These are phyloP conservation scores for Malus hybrid DNA, from an alignment of 331 rosid species.

Conservation along the genomic window DNA sequence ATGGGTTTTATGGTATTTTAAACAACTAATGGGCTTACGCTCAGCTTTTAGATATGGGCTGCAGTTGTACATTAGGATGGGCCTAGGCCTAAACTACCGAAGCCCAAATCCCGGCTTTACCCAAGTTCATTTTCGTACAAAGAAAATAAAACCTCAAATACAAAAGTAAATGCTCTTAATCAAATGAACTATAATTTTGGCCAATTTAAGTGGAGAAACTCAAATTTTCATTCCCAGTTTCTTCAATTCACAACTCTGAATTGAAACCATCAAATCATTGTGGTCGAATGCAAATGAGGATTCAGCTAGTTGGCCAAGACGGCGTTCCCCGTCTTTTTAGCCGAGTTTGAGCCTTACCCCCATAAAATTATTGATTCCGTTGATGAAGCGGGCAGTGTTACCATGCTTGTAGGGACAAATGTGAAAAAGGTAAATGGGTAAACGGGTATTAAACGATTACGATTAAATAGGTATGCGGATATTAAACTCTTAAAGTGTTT, in stretches of 20 bases:
- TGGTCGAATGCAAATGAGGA: background rate
- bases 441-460: no score
- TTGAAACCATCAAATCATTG: background rate
- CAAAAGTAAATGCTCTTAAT: background rate
- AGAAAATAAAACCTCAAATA: background rate
- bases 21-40: background rate
- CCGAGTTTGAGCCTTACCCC: background rate
- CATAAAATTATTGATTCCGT: conserved; percentile 64
- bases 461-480: no score
- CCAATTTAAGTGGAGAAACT: no score
- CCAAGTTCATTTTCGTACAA: background rate
- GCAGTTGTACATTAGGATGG: background rate
- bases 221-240: background rate
- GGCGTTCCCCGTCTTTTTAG: background rate
- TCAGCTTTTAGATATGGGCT: background rate
- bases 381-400: conserved; percentile 88
- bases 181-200: no score
- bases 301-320: background rate
- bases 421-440: background rate
- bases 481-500: no score
- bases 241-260: background rate
- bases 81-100: background rate
- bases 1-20: background rate
- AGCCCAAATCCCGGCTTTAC: background rate
- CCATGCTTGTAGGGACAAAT: conserved; percentile 82